Percentiles rank a stretch among this genome's conserved stretches.
Conservation (phyloP, 169 alveolate genomes). For the Cryptosporidium tyzzeri region DNA sequence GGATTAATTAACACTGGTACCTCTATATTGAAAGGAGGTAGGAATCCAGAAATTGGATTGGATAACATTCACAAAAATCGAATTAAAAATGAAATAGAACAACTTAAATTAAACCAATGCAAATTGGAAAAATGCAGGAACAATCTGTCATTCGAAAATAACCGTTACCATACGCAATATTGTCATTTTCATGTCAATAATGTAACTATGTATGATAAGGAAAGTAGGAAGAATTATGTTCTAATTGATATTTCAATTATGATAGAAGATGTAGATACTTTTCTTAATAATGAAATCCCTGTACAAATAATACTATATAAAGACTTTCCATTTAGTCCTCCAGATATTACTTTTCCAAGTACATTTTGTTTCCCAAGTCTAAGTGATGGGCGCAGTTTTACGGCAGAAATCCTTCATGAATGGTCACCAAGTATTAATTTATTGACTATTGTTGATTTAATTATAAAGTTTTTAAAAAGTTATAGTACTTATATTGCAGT, state of each 20-base stretch:
- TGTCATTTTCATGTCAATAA: conserved; percentile 55
- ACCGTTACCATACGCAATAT: background rate
- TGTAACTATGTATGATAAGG: conserved; percentile 40
- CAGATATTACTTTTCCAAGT: conserved; percentile 67
- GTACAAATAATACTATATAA: conserved; percentile 45
- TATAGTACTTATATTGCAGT: conserved; percentile 16
- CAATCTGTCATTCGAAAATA: background rate
- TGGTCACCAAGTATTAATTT: conserved; percentile 70
- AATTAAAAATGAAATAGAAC: conserved; percentile 68
- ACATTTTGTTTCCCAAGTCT: conserved; percentile 75
- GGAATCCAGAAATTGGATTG: background rate
- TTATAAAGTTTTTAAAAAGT: conserved; percentile 1
- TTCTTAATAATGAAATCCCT: conserved; percentile 7
- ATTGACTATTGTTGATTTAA: background rate
- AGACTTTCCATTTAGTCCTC: conserved; percentile 68
- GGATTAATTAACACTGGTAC: background rate
- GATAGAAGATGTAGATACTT: conserved; percentile 18
- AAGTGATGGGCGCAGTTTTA: conserved; percentile 70
- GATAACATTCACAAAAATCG: conserved; percentile 63
- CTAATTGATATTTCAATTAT: conserved; percentile 39
- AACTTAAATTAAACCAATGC: conserved; percentile 38
- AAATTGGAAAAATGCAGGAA: conserved; percentile 18
- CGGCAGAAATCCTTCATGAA: conserved; percentile 43
- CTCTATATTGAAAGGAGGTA: background rate
- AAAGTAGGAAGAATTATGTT: conserved; percentile 20